Percentiles rank a stretch among this genome's conserved stretches.
These are phyloP conservation scores for Stemphylium vesicarium DNA, from an alignment of 2,329 filamentous ascomycete species.

Conservation along the genomic window DNA sequence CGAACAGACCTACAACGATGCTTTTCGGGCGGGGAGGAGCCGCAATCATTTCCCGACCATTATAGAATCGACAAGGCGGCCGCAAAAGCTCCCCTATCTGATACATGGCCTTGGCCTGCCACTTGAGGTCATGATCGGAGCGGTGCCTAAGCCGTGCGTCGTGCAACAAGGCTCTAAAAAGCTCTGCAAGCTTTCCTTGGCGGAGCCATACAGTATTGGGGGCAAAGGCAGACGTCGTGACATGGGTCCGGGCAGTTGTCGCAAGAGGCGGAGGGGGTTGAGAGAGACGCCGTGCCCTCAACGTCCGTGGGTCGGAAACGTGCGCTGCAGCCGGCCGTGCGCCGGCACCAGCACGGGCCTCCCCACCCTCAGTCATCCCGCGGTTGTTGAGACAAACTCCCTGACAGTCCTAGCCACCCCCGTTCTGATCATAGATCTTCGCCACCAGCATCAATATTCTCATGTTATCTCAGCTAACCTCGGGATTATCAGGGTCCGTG, in stretches of 20 bases:
- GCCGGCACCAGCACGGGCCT: conserved; percentile 11
- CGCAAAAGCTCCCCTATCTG: conserved; percentile 12
- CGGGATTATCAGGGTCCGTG: conserved; percentile 3
- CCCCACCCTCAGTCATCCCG: conserved; percentile 1
- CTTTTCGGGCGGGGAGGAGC: conserved; percentile 16
- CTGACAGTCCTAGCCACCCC: conserved; percentile 1
- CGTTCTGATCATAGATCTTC: conserved; percentile 13
- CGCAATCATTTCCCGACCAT: background rate
- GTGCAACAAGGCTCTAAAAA: conserved; percentile 10
- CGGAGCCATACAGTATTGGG: conserved; percentile 1
- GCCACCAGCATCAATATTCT: background rate
- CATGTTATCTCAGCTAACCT: conserved; percentile 2
- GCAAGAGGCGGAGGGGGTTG: conserved; percentile 7
- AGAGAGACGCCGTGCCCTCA: conserved; percentile 8
- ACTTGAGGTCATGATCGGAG: conserved; percentile 15
- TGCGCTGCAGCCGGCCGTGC: conserved; percentile 9
- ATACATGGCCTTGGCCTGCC: conserved; percentile 1
- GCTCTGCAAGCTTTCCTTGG: conserved; percentile 14
- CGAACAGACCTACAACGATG: conserved; percentile 4
- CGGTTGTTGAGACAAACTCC: conserved; percentile 10
- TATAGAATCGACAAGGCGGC: conserved; percentile 2
- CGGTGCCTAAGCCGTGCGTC: conserved; percentile 7
- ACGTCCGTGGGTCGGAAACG: conserved; percentile 9
- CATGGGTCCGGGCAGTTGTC: conserved; percentile 13
- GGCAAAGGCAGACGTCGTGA: conserved; percentile 8